phyloP scores from a whole-genome alignment of 164 flowering plant species.

The Annona squamosa region DNA sequence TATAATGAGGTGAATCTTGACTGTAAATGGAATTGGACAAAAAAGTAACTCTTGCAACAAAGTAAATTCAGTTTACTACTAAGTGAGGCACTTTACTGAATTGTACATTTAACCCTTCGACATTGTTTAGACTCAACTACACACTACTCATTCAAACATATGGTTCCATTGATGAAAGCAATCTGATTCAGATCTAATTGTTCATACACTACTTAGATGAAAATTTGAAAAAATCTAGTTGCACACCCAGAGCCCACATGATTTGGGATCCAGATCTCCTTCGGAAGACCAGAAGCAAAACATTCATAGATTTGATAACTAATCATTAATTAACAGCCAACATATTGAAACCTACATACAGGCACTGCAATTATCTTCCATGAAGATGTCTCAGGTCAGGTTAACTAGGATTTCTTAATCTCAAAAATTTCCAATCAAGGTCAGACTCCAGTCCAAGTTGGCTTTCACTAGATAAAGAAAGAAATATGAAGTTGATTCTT shows the following conservation, averaged over 20 bases:
- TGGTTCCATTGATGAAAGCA: not conserved
- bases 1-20: too few relatives aligned
- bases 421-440: not conserved
- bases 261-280: not conserved
- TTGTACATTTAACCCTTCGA: too few relatives aligned
- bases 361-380: not conserved
- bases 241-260: not conserved
- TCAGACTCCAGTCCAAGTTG: not conserved
- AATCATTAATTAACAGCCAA: not conserved
- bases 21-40: too few relatives aligned
- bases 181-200: not conserved
- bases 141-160: too few relatives aligned
- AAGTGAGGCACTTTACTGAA: too few relatives aligned
- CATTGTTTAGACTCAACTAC: too few relatives aligned
- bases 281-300: not conserved
- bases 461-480: too few relatives aligned
- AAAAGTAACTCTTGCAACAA: too few relatives aligned
- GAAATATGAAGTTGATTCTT: not conserved
- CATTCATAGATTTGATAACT: not conserved
- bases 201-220: not conserved
- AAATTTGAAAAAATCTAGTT: not conserved
- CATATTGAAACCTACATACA: not conserved
- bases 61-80: too few relatives aligned
- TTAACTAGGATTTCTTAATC: not conserved
- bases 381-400: not conserved